Percentiles rank a stretch among this genome's conserved stretches.
These are phyloP conservation scores for Euphorbia peplus DNA, from an alignment of 345 rosid species.

Conservation along the genomic window DNA sequence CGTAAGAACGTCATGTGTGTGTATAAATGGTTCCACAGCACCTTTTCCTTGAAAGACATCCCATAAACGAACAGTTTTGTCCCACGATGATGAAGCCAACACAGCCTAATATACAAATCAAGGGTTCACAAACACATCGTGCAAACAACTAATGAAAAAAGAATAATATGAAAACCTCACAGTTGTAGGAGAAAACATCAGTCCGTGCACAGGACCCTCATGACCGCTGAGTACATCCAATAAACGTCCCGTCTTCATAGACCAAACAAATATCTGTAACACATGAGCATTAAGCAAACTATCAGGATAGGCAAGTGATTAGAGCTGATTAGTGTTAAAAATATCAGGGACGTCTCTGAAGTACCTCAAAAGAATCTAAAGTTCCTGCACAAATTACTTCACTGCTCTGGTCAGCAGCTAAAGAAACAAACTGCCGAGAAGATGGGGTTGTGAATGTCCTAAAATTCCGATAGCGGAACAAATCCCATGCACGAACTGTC, in stretches of 20 bases:
- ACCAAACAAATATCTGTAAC: slow-evolving; percentile 89
- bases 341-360: not conserved
- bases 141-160: slow-evolving; percentile 3
- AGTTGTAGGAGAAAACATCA: slow-evolving; percentile 80
- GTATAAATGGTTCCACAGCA: slow-evolving; percentile 75
- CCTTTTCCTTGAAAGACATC: slow-evolving; percentile 94
- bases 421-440: slow-evolving; percentile 90
- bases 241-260: slow-evolving; percentile 96
- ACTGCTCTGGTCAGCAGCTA: slow-evolving; percentile 90
- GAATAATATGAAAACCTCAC: slow-evolving; percentile 43
- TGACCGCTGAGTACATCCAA: slow-evolving; percentile 92
- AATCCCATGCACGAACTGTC: slow-evolving; percentile 99
- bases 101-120: slow-evolving; percentile 37
- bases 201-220: slow-evolving; percentile 97
- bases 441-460: slow-evolving; percentile 92
- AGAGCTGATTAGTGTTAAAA: not conserved
- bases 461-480: slow-evolving; percentile 83
- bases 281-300: not conserved
- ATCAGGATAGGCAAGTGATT: slow-evolving; percentile 12
- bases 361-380: slow-evolving; percentile 90
- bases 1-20: slow-evolving; percentile 88
- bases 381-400: slow-evolving; percentile 99
- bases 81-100: slow-evolving; percentile 98
- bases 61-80: slow-evolving; percentile 87
- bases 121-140: not conserved